Percentiles rank a stretch among this genome's conserved stretches.
Evolutionary conservation across 2,329 filamentous ascomycete genomes (phyloP).

Genomic region (Aspergillus versicolor): DNA sequence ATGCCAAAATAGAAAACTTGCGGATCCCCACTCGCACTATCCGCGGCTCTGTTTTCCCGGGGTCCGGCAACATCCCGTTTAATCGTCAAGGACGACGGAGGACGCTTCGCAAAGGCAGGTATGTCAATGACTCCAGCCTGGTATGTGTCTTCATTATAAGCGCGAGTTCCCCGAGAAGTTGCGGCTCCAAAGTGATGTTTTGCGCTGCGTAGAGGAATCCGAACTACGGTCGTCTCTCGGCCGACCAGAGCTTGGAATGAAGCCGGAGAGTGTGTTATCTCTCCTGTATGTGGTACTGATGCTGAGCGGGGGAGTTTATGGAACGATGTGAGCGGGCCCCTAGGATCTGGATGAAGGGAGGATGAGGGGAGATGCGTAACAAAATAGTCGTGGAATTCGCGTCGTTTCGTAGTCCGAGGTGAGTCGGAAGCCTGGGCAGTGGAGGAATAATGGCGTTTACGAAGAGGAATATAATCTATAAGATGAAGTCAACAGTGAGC

Average conservation of each 20-base stretch:
- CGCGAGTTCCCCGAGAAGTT: slow-evolving; percentile 75
- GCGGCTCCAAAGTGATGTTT: slow-evolving; percentile 93
- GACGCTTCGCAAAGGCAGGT: slow-evolving; percentile 84
- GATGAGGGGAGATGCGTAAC: slow-evolving; percentile 93
- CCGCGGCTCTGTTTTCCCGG: slow-evolving; percentile 63
- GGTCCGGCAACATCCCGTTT: slow-evolving; percentile 22
- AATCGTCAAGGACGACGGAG: slow-evolving; percentile 63
- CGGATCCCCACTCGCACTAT: slow-evolving; percentile 80
- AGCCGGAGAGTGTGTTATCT: slow-evolving; percentile 51
- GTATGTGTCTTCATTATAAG: slow-evolving; percentile 90
- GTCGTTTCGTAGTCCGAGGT: slow-evolving; percentile 32
- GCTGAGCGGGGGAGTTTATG: slow-evolving; percentile 86
- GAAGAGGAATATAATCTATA: slow-evolving; percentile 36
- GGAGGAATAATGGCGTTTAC: slow-evolving; percentile 26
- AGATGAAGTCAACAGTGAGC: not conserved
- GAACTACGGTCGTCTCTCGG: slow-evolving; percentile 86
- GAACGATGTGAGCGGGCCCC: slow-evolving; percentile 61
- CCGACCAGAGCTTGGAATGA: slow-evolving; percentile 61
- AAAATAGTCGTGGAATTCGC: slow-evolving; percentile 90
- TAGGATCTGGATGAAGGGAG: slow-evolving; percentile 84
- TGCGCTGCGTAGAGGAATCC: slow-evolving; percentile 87
- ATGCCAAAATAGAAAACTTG: slow-evolving; percentile 97
- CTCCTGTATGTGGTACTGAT: slow-evolving; percentile 71
- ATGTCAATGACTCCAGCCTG: slow-evolving; percentile 93
- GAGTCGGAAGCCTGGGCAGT: slow-evolving; percentile 17